Base-by-base conservation (phyloP, 2,329 filamentous ascomycete species). In the Phyllosticta citribraziliensis region DNA sequence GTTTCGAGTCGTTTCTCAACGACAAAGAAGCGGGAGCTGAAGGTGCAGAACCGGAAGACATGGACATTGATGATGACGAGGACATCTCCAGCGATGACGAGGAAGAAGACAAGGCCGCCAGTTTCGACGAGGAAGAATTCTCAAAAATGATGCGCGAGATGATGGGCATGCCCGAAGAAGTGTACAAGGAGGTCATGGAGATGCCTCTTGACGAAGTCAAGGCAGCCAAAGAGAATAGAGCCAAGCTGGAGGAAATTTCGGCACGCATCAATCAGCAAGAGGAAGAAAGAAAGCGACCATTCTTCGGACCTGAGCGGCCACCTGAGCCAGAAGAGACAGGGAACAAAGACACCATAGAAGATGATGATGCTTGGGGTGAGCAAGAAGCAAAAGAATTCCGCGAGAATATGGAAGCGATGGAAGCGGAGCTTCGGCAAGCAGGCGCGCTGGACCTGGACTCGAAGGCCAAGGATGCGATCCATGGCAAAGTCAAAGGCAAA, bases 1-100 rank as follows among this genome's bases (percentile, higher is more conserved):
- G 91, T n/a, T 97, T 99, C 69, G 91, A 97, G 69, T 80, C 88
- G 12, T 97, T 99, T 67, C 75, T 99, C 54, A 89, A 95, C 61
- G 90, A 97, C 67, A 88, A 95, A 11, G 82, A 82, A 54, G 91
- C 91, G 0, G 92, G 89, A 1, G 72, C 86, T 5, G 91, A 96
- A 55, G 93, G 91, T 0, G 89, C 87, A 0, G 85, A 90, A 63
- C 72, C 79, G 30, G 80, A 83, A 63, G 87, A 89, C 10, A 89
- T 89, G 80, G 88, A 89, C 63, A 74, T 80, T 17, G 86, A 88
- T 63, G 76, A 80, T 11, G 80, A 82, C 19, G 79, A 81, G 3
- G 79, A 80, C 25, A 62, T 62, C 2, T 69, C 67, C n/a, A 63
- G 64, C 5, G 70, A 67, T n/a, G 63, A 79, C 63, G 84, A 86